These are phyloP conservation scores for Aspergillus udagawae DNA, from an alignment of 2,329 filamentous ascomycete species.

Conservation along the genomic window DNA sequence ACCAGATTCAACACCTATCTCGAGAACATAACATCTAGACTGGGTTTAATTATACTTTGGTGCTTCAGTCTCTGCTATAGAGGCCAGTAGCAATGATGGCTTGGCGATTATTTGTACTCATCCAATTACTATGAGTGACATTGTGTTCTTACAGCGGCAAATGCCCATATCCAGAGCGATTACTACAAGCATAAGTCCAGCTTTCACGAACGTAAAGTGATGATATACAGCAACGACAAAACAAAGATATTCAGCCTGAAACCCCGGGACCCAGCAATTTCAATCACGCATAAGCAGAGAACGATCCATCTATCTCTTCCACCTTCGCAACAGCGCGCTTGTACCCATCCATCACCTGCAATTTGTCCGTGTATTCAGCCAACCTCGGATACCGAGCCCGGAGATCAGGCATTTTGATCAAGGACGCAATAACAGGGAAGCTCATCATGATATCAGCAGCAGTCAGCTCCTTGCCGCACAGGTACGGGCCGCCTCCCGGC, in stretches of 20 bases:
- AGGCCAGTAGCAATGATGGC: no score
- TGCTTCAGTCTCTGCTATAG: not conserved
- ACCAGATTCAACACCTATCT: not conserved
- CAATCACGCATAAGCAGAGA: slow-evolving; percentile 16
- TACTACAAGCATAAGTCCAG: no score
- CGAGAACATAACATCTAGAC: not conserved
- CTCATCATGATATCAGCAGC: slow-evolving; percentile 47
- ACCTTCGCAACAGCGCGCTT: slow-evolving; percentile 40
- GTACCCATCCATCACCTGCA: slow-evolving; percentile 37
- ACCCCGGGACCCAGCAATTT: slow-evolving; percentile 16
- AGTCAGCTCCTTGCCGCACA: slow-evolving; percentile 43
- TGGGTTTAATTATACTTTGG: not conserved
- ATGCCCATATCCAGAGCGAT: no score
- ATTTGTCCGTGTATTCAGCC: slow-evolving; percentile 31
- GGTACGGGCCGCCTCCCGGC: slow-evolving; percentile 34
- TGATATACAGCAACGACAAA: not conserved
- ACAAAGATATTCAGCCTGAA: not conserved
- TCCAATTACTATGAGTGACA: not conserved
- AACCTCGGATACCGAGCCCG: slow-evolving; percentile 37
- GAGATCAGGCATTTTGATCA: slow-evolving; percentile 26
- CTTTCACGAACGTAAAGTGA: not conserved
- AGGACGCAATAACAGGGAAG: slow-evolving; percentile 42
- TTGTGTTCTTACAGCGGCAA: no score
- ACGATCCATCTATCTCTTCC: slow-evolving; percentile 37
- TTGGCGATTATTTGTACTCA: not conserved